Evolutionary conservation across 768 basidiomycete genomes (phyloP).

Genomic region (Pholiota microspora): DNA sequence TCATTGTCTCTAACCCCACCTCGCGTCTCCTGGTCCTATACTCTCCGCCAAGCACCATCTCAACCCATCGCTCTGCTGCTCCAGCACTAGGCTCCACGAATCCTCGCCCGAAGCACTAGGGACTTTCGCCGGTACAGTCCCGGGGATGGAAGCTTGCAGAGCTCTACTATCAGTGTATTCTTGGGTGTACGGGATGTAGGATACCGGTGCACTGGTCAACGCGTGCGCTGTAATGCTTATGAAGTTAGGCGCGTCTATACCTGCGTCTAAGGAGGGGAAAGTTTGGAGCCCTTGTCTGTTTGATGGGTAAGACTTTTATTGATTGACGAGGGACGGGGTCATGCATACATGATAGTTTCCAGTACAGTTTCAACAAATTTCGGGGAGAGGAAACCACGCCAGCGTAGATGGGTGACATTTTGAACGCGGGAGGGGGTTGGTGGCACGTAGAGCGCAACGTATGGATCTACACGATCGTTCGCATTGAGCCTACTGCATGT

Average conservation of each 20-base stretch:
- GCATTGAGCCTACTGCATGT: conserved; percentile 43
- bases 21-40: conserved; percentile 34
- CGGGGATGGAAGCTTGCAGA: conserved; percentile 25
- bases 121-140: conserved; percentile 40
- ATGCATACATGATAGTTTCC: conserved; percentile 36
- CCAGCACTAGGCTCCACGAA: conserved; percentile 42
- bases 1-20: conserved; percentile 39
- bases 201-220: conserved; percentile 44
- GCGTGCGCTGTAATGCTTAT: conserved; percentile 44
- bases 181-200: conserved; percentile 40
- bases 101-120: conserved; percentile 53
- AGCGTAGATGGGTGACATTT: conserved; percentile 51
- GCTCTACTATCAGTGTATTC: conserved; percentile 9
- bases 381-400: conserved; percentile 56
- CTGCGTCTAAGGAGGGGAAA: conserved; percentile 8
- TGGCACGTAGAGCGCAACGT: conserved; percentile 61
- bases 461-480: conserved; percentile 68
- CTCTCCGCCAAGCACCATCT: conserved; percentile 48
- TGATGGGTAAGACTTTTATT: neutral
- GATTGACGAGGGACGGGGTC: conserved; percentile 11
- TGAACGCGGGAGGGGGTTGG: conserved; percentile 46
- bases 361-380: conserved; percentile 53
- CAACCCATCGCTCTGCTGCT: conserved; percentile 14
- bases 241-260: conserved; percentile 24
- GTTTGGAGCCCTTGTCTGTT: neutral